A percentile compares a stretch with the other conserved stretches of the same genome.
phyloP scores from a whole-genome alignment of 371 early-diverging fungal species.

The Rhizopus sp. region DNA sequence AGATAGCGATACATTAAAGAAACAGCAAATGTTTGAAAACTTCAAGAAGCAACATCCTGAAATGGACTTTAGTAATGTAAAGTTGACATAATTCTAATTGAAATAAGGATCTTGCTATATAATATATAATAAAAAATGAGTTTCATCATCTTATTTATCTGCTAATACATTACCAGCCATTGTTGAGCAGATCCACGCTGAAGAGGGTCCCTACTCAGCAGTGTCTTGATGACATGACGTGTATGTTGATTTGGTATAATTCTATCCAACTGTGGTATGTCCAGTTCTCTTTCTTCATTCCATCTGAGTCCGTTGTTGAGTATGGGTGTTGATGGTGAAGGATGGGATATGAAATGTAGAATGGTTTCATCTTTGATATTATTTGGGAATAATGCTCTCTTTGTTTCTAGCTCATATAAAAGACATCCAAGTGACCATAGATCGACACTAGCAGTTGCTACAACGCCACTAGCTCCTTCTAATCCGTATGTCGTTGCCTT shows the following conservation, averaged over 20 bases:
- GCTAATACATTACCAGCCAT: constrained; percentile 32
- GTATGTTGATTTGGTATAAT: constrained; percentile 36
- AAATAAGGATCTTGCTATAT: constrained; percentile 21
- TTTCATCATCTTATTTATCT: neutral
- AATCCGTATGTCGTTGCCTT: constrained; percentile 51
- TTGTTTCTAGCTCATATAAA: constrained; percentile 49
- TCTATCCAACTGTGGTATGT: constrained; percentile 46
- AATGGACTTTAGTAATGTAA: constrained; percentile 51
- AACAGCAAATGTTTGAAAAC: constrained; percentile 75
- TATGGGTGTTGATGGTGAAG: constrained; percentile 49
- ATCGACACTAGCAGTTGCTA: constrained; percentile 50
- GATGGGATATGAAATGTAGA: constrained; percentile 51
- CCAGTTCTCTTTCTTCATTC: constrained; percentile 49
- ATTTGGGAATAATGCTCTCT: constrained; percentile 40
- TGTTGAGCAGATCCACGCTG: constrained; percentile 42
- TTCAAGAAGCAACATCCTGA: constrained; percentile 70
- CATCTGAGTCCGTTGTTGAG: constrained; percentile 51
- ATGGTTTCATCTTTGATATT: constrained; percentile 53
- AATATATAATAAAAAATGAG: neutral
- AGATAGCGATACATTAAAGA: constrained; percentile 81
- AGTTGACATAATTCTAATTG: constrained; percentile 5
- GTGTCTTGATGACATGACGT: constrained; percentile 35
- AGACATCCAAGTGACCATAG: constrained; percentile 53
- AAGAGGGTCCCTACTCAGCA: constrained; percentile 43
- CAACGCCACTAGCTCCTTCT: constrained; percentile 52